Conservation (phyloP, 441 rosid genomes). For the Rhodomyrtus psidioides region DNA sequence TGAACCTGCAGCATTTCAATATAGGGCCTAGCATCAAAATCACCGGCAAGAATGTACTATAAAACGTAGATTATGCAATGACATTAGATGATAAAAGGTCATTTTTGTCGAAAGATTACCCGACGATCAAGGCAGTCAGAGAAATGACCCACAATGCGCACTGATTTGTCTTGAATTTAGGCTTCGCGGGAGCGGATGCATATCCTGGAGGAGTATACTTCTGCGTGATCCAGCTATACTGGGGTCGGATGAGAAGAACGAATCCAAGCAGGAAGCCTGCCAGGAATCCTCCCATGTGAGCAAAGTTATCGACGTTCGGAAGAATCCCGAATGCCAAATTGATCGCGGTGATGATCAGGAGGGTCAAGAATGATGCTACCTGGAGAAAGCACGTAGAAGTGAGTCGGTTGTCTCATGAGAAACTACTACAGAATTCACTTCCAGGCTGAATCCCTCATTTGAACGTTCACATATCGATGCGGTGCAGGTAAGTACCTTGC, state of each 20-base stretch:
- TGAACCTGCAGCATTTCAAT: neutral
- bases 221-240: constrained; percentile 7
- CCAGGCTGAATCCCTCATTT: neutral
- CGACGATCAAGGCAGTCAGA: neutral
- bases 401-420: neutral
- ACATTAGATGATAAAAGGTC: neutral
- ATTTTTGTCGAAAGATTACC: neutral
- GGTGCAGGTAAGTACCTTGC: neutral
- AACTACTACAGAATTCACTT: neutral
- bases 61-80: neutral
- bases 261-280: constrained; percentile 7
- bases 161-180: constrained; percentile 5
- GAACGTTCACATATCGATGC: neutral
- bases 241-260: constrained; percentile 8
- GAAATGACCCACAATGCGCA: constrained; percentile 3
- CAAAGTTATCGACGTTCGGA: constrained; percentile 10
- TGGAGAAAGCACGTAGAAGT: neutral
- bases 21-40: neutral
- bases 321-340: constrained; percentile 9
- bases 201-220: constrained; percentile 2
- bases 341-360: neutral
- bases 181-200: neutral
- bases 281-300: constrained; percentile 10
- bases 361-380: constrained; percentile 4
- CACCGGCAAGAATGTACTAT: neutral